phyloP scores from a whole-genome alignment of 768 basidiomycete species.

The Leccinum arenicola region DNA sequence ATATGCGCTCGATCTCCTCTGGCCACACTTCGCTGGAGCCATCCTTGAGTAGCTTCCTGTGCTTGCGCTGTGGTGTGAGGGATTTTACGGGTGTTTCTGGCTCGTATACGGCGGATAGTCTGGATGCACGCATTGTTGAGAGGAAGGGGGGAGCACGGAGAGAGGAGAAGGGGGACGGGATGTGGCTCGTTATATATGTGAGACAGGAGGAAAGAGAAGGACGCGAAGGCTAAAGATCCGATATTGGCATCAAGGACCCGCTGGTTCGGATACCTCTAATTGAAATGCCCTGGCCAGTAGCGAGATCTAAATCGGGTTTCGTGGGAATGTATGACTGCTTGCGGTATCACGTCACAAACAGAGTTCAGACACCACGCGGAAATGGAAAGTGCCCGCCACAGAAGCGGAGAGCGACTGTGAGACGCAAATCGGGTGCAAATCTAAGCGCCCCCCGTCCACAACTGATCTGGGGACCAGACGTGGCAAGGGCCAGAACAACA shows the following conservation, averaged over 20 bases:
- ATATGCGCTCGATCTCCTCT: constrained; percentile 70
- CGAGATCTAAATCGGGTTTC: constrained; percentile 30
- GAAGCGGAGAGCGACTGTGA: constrained; percentile 40
- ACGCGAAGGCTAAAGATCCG: constrained; percentile 49
- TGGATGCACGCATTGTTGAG: constrained; percentile 23
- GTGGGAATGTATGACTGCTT: constrained; percentile 19
- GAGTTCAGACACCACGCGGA: constrained; percentile 31
- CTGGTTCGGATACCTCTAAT: constrained; percentile 28
- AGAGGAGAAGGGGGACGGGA: constrained; percentile 9
- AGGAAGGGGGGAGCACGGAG: constrained; percentile 5
- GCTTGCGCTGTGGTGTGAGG: constrained; percentile 72
- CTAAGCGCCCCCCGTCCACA: constrained; percentile 18
- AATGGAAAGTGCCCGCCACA: constrained; percentile 50
- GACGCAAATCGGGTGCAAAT: constrained; percentile 18
- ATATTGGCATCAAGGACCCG: constrained; percentile 25
- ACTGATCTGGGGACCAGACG: constrained; percentile 15
- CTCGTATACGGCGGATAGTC: constrained; percentile 22
- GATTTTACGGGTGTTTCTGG: constrained; percentile 17
- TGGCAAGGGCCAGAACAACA: constrained; percentile 16
- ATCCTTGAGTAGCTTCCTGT: constrained; percentile 82
- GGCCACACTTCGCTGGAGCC: constrained; percentile 82
- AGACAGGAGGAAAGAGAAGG: constrained; percentile 22
- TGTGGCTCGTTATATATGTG: constrained; percentile 34
- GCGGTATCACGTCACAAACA: constrained; percentile 12
- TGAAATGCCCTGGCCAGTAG: constrained; percentile 30